Evolutionary conservation across 176 grass and related monocot species (phyloP).

Genomic region (Aegilops sharonensis): DNA sequence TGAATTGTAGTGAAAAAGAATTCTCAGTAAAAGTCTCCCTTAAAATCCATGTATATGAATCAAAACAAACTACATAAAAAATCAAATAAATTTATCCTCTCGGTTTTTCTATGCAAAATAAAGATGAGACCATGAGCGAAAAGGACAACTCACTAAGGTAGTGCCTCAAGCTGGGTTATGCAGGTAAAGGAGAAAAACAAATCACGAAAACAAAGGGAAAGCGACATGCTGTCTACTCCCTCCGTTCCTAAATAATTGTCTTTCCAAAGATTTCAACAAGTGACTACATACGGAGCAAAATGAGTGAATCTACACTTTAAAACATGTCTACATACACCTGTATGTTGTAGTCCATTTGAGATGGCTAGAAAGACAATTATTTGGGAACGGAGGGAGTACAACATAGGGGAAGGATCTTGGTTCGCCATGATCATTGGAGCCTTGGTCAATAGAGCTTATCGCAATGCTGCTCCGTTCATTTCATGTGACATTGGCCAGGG

Average conservation of each 20-base stretch:
- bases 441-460: not conserved
- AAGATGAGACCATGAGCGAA: not conserved
- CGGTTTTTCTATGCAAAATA: not conserved
- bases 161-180: not conserved
- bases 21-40: no score
- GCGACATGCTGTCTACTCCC: not conserved
- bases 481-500: not conserved
- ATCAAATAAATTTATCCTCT: not conserved
- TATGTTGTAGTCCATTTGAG: no score
- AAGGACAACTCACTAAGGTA: not conserved
- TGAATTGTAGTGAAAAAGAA: no score
- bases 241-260: no score
- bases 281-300: no score
- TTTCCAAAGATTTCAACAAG: no score
- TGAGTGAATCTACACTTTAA: no score
- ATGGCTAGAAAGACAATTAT: no score
- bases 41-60: no score
- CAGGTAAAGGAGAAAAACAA: not conserved
- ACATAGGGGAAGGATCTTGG: not conserved
- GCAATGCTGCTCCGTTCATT: not conserved
- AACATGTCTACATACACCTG: no score
- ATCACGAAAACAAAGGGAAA: not conserved
- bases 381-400: no score
- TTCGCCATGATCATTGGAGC: constrained; percentile 1
- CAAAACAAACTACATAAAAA: not conserved